These are phyloP conservation scores for Pseudogymnoascus sp. DNA, from an alignment of 2,329 filamentous ascomycete genomes.

Conservation along the genomic window DNA sequence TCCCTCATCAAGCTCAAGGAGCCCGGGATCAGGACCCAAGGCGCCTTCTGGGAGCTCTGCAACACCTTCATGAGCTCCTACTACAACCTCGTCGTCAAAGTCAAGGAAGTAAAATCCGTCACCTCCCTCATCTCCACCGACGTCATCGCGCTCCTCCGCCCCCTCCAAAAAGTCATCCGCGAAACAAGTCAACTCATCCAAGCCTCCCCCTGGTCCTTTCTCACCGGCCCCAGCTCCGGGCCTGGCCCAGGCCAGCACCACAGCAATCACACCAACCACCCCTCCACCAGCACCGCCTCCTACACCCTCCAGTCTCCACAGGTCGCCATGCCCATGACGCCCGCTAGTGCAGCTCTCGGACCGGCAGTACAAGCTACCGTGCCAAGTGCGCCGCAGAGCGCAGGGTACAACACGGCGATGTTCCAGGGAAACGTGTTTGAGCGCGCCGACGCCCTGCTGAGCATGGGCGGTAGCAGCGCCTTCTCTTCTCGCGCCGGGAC, in stretches of 20 bases:
- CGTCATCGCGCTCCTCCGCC: conserved; percentile 66
- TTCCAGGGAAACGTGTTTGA: conserved; percentile 28
- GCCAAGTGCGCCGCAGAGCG: conserved; percentile 53
- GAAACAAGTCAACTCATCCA: conserved; percentile 70
- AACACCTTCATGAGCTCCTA: conserved; percentile 67
- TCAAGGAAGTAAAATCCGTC: conserved; percentile 46
- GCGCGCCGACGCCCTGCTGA: conserved; percentile 27
- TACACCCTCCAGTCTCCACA: conserved; percentile 31
- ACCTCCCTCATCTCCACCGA: conserved; percentile 52
- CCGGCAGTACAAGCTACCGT: conserved; percentile 87
- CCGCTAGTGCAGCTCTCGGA: conserved; percentile 79
- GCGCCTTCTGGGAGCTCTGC: conserved; percentile 61
- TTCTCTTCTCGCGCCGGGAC: conserved; percentile 26
- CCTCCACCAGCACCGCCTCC: background rate
- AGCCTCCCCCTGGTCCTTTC: conserved; percentile 49
- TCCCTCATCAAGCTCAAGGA: conserved; percentile 80
- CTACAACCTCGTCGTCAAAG: conserved; percentile 55
- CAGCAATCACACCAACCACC: background rate
- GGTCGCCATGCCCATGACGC: conserved; percentile 69
- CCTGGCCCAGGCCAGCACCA: background rate
- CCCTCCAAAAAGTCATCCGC: conserved; percentile 75
- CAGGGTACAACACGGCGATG: conserved; percentile 23
- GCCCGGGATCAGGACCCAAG: conserved; percentile 61
- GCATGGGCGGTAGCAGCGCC: conserved; percentile 17
- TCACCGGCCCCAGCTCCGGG: background rate